Evolutionary conservation across 805 yeast species (phyloP), one percentile per base, ranked within the genome.

Genomic region (Candida alai): DNA sequence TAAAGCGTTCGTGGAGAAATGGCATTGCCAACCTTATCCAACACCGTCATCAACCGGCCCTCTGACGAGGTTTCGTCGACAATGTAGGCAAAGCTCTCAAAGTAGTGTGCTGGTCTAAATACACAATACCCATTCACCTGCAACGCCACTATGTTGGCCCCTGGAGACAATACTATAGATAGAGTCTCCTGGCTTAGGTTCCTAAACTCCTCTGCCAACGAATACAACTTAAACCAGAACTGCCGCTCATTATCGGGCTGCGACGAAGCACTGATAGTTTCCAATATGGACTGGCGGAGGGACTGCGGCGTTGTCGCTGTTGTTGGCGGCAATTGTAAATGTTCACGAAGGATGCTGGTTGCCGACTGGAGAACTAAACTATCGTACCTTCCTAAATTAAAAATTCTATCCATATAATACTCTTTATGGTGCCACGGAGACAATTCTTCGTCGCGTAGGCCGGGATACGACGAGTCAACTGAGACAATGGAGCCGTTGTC

Each of bases 131-230:
- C 65, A 42, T 65, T 61, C 2, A 55, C 52, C 40, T 63, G 62
- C 13, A 54, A 40, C 2, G 56, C 37, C 10, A 60, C 37, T 6
- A 56, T 37, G 18, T 26, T 33, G 12, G 44, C 34, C 6, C 40
- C 35, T 12, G 41, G 37, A 6, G 40, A 25, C 8, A 43, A 22
- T n/a, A 58, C 56, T 1, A 83, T 48, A 1, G 78, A 61, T 24
- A 85, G 63, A 0, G 81, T 68, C 47, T 84, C 93, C 38, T 71
- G 68, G 13, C 77, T 65, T 30, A 70, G 68, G 39, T 73, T 80
- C 39, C 71, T 73, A 34, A 84, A 65, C 48, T 88, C 96, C 36
- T 73, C 74, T 51, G 95, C 80, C 17, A 88, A 63, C 2, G 84
- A 69, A 38, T 78, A 81, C 37, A 89, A 72, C 40, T 80, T 76